These are phyloP conservation scores for Chamaenerion angustifolium DNA, from an alignment of 345 rosid species.

Conservation along the genomic window DNA sequence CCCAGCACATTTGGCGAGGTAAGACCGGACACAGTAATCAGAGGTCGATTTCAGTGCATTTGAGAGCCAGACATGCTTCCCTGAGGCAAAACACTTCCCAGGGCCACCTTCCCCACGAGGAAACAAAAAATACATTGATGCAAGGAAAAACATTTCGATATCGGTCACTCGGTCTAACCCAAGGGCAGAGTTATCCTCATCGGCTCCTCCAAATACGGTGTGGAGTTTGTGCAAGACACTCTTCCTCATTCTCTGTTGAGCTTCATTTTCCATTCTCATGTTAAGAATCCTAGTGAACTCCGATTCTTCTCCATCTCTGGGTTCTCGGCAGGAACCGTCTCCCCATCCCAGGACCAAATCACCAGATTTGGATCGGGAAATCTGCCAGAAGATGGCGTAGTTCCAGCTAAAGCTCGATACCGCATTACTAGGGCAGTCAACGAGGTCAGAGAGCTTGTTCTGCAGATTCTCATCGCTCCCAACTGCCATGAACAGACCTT, in stretches of 20 bases:
- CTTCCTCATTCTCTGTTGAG: conserved; percentile 72
- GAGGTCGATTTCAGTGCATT: conserved; percentile 33
- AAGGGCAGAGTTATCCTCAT: conserved; percentile 71
- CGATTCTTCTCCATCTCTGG: conserved; percentile 61
- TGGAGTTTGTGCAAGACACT: conserved; percentile 78
- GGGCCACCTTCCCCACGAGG: conserved; percentile 85
- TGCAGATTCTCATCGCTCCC: no score
- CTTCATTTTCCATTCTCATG: conserved; percentile 26
- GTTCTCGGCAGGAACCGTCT: conserved; percentile 86
- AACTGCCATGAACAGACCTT: no score
- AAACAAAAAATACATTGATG: conserved; percentile 97
- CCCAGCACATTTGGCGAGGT: conserved; percentile 65
- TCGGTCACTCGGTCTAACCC: conserved; percentile 86
- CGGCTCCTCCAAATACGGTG: conserved; percentile 64
- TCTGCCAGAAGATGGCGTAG: conserved; percentile 89
- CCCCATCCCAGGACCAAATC: conserved; percentile 87
- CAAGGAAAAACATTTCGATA: no score
- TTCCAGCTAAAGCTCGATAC: conserved; percentile 80
- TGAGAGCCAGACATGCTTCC: conserved; percentile 62
- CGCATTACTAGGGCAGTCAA: conserved; percentile 41
- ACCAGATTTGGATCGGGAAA: conserved; percentile 70
- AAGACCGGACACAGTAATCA: conserved; percentile 78
- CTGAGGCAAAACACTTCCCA: conserved; percentile 64
- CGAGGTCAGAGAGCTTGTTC: conserved; percentile 83
- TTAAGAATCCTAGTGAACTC: conserved; percentile 21